These are phyloP conservation scores for Staphylotrichum tortipilum DNA, from an alignment of 495 filamentous ascomycete species.

Conservation along the genomic window DNA sequence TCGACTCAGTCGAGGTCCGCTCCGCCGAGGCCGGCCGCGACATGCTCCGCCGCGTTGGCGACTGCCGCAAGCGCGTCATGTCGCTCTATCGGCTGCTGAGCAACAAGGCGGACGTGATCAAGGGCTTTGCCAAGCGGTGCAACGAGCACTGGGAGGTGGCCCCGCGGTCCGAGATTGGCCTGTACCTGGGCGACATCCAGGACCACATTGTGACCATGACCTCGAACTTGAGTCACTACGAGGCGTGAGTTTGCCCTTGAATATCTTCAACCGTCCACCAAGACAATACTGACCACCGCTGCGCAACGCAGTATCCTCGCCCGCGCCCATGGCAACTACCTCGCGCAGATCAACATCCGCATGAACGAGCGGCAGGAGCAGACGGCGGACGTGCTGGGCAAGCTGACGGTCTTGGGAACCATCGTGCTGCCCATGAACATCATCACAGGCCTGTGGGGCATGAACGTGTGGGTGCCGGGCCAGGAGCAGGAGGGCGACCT, in stretches of 20 bases:
- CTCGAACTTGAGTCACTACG: constrained; percentile 85
- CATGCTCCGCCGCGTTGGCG: constrained; percentile 83
- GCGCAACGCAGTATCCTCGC: constrained; percentile 80
- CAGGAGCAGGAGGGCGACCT: constrained; percentile 55
- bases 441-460: constrained; percentile 96
- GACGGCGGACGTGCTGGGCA: constrained; percentile 87
- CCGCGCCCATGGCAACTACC: constrained; percentile 89
- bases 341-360: constrained; percentile 83
- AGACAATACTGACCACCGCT: too few relatives aligned
- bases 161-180: constrained; percentile 84
- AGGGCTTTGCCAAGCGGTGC: constrained; percentile 97
- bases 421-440: constrained; percentile 98
- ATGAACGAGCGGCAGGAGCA: constrained; percentile 98
- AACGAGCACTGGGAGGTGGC: constrained; percentile 98
- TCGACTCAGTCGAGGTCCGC: constrained; percentile 34
- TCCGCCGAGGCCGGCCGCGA: constrained; percentile 57
- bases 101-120: constrained; percentile 98
- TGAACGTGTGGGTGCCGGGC: constrained; percentile 94
- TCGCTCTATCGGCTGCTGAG: constrained; percentile 80
- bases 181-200: constrained; percentile 96
- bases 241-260: constrained; percentile 77
- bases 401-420: constrained; percentile 89
- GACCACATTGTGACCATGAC: constrained; percentile 99
- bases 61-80: constrained; percentile 96
- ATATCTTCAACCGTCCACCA: too few relatives aligned